Evolutionary conservation across 2,329 filamentous ascomycete genomes (phyloP).

Genomic region (Alternaria sp.): DNA sequence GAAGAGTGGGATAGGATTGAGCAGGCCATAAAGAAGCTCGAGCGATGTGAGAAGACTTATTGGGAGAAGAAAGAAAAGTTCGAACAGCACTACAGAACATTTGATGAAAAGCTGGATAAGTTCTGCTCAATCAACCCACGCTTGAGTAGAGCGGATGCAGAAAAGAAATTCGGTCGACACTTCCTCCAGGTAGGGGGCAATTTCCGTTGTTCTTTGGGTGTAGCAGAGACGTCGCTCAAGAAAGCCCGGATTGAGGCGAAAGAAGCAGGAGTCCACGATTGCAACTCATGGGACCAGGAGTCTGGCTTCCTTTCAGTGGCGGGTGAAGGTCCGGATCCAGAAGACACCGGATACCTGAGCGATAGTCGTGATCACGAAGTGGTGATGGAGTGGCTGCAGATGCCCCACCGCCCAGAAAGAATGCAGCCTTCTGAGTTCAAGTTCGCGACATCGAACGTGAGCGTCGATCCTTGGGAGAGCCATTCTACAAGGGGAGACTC

Average conservation of each 20-base stretch:
- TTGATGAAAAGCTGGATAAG: neutral
- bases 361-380: neutral
- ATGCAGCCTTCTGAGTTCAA: neutral
- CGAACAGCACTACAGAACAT: neutral
- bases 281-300: neutral
- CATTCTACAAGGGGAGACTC: neutral
- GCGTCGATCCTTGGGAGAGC: neutral
- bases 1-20: neutral
- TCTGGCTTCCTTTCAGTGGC: neutral
- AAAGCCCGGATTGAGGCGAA: neutral
- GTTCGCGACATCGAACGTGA: neutral
- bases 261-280: neutral
- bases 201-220: too few relatives aligned
- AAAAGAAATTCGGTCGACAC: neutral
- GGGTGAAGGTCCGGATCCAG: neutral
- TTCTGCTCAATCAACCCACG: neutral
- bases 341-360: neutral
- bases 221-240: too few relatives aligned
- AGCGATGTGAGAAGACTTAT: neutral
- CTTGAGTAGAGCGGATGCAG: neutral
- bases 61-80: neutral
- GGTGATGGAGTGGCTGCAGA: neutral
- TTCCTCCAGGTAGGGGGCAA: too few relatives aligned
- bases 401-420: fast-evolving
- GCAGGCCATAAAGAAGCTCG: neutral